Conservation (phyloP, 805 yeast genomes). For the Suhomyces emberorum region DNA sequence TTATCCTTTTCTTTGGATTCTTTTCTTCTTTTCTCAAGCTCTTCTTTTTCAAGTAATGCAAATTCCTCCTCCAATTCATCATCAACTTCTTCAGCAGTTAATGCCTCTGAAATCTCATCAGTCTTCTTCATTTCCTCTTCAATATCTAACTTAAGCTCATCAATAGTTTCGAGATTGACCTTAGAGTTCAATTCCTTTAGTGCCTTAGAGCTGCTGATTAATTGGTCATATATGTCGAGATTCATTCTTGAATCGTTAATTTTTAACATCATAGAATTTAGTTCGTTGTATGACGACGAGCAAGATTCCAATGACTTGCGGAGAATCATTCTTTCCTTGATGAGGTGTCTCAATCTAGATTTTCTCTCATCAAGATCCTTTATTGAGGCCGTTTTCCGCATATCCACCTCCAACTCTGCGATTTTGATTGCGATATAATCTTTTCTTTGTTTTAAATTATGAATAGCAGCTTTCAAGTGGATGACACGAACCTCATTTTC, state of each 20-base stretch:
- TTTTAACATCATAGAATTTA: constrained; percentile 24
- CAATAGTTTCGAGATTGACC: constrained; percentile 25
- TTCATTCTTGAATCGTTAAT: constrained; percentile 37
- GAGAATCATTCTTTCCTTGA: constrained; percentile 14
- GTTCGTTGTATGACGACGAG: constrained; percentile 15
- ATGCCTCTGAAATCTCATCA: constrained; percentile 25
- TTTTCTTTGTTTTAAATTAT: constrained; percentile 17
- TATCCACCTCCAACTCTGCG: constrained; percentile 10
- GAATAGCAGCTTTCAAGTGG: constrained; percentile 21
- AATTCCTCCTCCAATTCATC: constrained; percentile 31
- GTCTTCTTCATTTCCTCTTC: constrained; percentile 28
- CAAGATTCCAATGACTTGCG: constrained; percentile 18
- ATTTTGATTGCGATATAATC: constrained; percentile 18
- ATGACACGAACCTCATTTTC: constrained; percentile 32
- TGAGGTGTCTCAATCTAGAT: constrained; percentile 16
- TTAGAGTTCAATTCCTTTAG: constrained; percentile 27
- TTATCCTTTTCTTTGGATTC: not conserved
- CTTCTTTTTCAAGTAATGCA: constrained; percentile 18
- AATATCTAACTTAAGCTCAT: constrained; percentile 24
- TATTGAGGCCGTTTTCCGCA: not conserved
- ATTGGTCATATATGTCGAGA: constrained; percentile 20
- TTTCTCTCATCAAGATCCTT: constrained; percentile 11
- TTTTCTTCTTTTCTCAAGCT: constrained; percentile 2
- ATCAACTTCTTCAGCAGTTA: constrained; percentile 16
- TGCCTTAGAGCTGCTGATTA: constrained; percentile 23